These are phyloP conservation scores for Brasilioporus rufonigricans DNA, from an alignment of 768 basidiomycete genomes.

Conservation along the genomic window DNA sequence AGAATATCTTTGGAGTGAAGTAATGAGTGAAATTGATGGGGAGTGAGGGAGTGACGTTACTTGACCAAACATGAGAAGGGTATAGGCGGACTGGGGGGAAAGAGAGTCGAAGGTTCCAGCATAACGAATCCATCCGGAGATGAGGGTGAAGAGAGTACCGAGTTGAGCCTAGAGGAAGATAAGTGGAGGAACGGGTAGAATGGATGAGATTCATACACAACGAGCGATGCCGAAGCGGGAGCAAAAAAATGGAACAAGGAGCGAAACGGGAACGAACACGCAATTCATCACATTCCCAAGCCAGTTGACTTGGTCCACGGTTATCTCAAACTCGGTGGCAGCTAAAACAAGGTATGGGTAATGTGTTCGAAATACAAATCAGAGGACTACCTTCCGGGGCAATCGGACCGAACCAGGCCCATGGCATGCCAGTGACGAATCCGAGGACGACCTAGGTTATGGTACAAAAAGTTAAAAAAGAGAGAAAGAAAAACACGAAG, in stretches of 20 bases:
- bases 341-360: constrained; percentile 36
- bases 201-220: constrained; percentile 49
- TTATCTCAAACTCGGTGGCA: constrained; percentile 61
- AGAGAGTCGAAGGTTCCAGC: constrained; percentile 62
- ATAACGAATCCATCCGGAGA: constrained; percentile 77
- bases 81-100: constrained; percentile 51
- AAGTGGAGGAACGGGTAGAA: background rate
- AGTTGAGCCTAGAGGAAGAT: constrained; percentile 52
- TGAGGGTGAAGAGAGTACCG: constrained; percentile 49
- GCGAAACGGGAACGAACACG: constrained; percentile 60
- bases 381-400: constrained; percentile 55
- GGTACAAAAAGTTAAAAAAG: background rate
- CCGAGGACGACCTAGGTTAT: constrained; percentile 56
- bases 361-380: background rate
- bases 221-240: constrained; percentile 58
- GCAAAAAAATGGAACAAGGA: constrained; percentile 57
- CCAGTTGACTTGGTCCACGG: constrained; percentile 77
- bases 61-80: constrained; percentile 70
- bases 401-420: constrained; percentile 87
- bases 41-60: constrained; percentile 32
- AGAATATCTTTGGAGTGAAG: constrained; percentile 47
- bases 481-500: background rate
- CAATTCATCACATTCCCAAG: constrained; percentile 66
- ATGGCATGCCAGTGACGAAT: constrained; percentile 60
- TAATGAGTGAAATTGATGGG: background rate